Base-by-base conservation (phyloP, 805 yeast genomes). In the Ogataea trehaloabstinens region DNA sequence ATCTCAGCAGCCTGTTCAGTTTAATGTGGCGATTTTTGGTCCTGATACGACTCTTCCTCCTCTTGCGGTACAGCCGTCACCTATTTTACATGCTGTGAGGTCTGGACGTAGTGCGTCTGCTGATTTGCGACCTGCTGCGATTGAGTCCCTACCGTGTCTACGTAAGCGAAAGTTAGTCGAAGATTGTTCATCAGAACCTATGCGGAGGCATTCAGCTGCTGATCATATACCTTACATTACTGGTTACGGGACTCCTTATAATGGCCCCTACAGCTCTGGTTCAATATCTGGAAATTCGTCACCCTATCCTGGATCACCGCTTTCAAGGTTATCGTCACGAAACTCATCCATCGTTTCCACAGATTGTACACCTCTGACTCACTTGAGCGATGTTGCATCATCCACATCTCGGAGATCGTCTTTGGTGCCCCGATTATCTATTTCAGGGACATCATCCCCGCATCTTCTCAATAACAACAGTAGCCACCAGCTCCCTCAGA, bases 191-290 rank as follows among this genome's bases (percentile, higher is more conserved):
- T 36, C 41, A 8, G 51, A 48, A 27, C 55, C 58, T 4, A 24
- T 45, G 7, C 52, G 65, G 30, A 53, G 65, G 40, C 64, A 60
- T 37, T 60, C 65, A 7, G 64, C 65, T 11, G 54, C 62, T 5
- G 49, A 58, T 6, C 48, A 48, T 13, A 7, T 25, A 33, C 28
- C 36, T 24, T 12, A 6, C 34, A 17, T n/a, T 6, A 32, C 28
- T 7, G 13, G 8, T 12, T 22, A 22, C 25, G 25, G 25, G 25
- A 12, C 25, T 22, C 30, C 30, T n/a, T 30, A 30, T 22, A 30
- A 30, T 22, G 6, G 13, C 11, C n/a, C n/a, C n/a, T n/a, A n/a
- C n/a, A n/a, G n/a, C n/a, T 30, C 33, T 7, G 33, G 33, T 10
- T 30, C 33, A 7, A 34, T 38, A 7, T 47, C 54, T 3, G 49